Percentiles rank a stretch among this genome's conserved stretches.
These are phyloP conservation scores for Emmonsiellopsis sp. DNA, from an alignment of 2,329 filamentous ascomycete species.

Conservation along the genomic window DNA sequence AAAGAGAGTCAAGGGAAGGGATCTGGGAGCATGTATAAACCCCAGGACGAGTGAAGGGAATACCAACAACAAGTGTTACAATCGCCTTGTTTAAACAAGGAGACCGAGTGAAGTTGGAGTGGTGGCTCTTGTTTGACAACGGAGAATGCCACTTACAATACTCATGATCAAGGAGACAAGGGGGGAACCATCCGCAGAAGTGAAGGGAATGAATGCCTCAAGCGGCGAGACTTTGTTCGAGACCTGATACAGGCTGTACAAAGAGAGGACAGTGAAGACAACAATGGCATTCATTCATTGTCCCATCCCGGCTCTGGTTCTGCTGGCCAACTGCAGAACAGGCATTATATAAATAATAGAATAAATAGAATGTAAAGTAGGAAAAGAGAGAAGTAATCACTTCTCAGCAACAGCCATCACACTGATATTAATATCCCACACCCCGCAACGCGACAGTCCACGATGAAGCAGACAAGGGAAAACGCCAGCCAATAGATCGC, in stretches of 20 bases:
- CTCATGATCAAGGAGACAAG: background rate
- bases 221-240: too few relatives aligned
- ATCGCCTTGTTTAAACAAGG: too few relatives aligned
- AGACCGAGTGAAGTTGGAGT: too few relatives aligned
- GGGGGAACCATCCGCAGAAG: background rate
- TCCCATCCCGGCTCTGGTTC: background rate
- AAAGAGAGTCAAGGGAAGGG: background rate
- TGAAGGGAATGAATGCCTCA: background rate
- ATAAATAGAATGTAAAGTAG: background rate
- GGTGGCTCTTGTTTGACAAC: too few relatives aligned
- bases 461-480: background rate
- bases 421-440: too few relatives aligned
- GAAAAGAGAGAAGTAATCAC: background rate
- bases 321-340: background rate
- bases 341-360: background rate
- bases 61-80: too few relatives aligned
- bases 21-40: background rate
- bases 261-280: background rate
- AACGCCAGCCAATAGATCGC: background rate
- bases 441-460: background rate
- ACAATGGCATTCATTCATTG: conserved; percentile 3
- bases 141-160: too few relatives aligned
- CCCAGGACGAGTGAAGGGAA: background rate
- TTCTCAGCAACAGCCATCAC: background rate
- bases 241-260: background rate